Percentiles rank a stretch among this genome's conserved stretches.
Conservation (phyloP, 1,284 basidiomycete species). For the Ustilago loliicola region DNA sequence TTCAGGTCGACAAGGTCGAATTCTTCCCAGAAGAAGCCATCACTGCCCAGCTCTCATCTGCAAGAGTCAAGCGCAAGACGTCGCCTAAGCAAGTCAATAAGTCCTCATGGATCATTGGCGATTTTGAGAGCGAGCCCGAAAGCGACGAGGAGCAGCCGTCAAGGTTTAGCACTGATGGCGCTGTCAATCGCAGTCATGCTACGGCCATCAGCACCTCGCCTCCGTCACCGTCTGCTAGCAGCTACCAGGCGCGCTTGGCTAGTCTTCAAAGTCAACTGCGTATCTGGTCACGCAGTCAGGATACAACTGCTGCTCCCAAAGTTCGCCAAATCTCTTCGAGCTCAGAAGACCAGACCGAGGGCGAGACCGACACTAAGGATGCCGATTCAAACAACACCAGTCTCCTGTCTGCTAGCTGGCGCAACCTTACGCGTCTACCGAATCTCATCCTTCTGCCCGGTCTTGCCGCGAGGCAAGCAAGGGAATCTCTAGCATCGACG, state of each 20-base stretch:
- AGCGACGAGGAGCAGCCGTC: constrained; percentile 29
- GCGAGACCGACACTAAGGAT: constrained; percentile 20
- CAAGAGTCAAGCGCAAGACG: constrained; percentile 21
- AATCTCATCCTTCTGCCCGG: constrained; percentile 53
- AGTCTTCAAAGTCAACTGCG: constrained; percentile 47
- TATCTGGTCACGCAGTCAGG: constrained; percentile 38
- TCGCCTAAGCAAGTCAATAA: constrained; percentile 39
- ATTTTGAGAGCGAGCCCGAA: constrained; percentile 50
- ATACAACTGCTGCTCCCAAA: neutral
- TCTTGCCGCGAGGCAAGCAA: constrained; percentile 42
- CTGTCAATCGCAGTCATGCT: constrained; percentile 10
- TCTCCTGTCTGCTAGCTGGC: constrained; percentile 51
- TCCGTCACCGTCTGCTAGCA: constrained; percentile 16
- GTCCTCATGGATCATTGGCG: constrained; percentile 50
- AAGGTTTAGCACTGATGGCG: neutral
- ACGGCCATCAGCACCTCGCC: constrained; percentile 28
- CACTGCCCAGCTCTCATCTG: constrained; percentile 21
- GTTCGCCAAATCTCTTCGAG: constrained; percentile 33
- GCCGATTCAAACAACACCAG: constrained; percentile 19
- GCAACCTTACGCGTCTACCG: constrained; percentile 46
- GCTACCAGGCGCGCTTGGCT: constrained; percentile 48
- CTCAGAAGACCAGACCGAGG: constrained; percentile 29
- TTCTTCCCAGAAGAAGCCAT: constrained; percentile 43
- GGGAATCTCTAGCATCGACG: constrained; percentile 25
- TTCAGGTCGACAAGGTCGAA: constrained; percentile 44